Percentiles rank a stretch among this genome's conserved stretches.
Conservation (phyloP, 169 alveolate species). For the Eimeria tenella region DNA sequence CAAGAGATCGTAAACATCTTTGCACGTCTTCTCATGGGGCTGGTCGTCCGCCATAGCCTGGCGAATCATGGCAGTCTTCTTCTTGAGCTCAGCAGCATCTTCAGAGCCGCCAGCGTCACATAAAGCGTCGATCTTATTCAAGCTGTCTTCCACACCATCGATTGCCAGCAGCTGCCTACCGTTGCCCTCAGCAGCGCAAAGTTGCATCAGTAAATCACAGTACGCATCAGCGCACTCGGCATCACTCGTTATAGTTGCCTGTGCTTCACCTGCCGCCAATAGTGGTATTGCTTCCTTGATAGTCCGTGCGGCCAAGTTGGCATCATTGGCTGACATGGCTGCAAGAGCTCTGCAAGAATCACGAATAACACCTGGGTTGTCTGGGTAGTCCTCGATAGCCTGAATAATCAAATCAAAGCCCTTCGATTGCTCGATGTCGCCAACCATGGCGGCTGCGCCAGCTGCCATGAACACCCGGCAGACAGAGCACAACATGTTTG, state of each 20-base stretch:
- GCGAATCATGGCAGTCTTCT: slow-evolving; percentile 79
- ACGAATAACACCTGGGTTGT: slow-evolving; percentile 69
- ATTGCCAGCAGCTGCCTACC: slow-evolving; percentile 75
- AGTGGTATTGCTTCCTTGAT: slow-evolving; percentile 77
- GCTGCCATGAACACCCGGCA: slow-evolving; percentile 78
- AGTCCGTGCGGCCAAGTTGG: slow-evolving; percentile 75
- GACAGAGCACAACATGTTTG: slow-evolving; percentile 58
- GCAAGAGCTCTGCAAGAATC: slow-evolving; percentile 77
- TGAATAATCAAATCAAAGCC: slow-evolving; percentile 74
- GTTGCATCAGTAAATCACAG: slow-evolving; percentile 78
- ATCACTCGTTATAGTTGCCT: slow-evolving; percentile 59
- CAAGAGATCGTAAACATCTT: slow-evolving; percentile 76
- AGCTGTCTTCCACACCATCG: slow-evolving; percentile 73
- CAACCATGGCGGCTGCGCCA: slow-evolving; percentile 70
- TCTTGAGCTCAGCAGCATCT: slow-evolving; percentile 50
- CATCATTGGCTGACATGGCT: slow-evolving; percentile 76
- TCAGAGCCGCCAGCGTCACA: slow-evolving; percentile 67
- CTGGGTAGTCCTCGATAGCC: slow-evolving; percentile 78
- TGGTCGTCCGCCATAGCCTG: slow-evolving; percentile 81
- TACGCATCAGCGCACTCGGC: slow-evolving; percentile 75
- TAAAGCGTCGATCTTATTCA: slow-evolving; percentile 51
- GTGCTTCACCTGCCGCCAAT: slow-evolving; percentile 78
- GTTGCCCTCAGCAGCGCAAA: slow-evolving; percentile 74
- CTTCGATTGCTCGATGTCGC: slow-evolving; percentile 71
- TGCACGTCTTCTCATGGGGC: slow-evolving; percentile 80